Conservation (phyloP, 768 basidiomycete species). For the Psilocybe tampanensis region DNA sequence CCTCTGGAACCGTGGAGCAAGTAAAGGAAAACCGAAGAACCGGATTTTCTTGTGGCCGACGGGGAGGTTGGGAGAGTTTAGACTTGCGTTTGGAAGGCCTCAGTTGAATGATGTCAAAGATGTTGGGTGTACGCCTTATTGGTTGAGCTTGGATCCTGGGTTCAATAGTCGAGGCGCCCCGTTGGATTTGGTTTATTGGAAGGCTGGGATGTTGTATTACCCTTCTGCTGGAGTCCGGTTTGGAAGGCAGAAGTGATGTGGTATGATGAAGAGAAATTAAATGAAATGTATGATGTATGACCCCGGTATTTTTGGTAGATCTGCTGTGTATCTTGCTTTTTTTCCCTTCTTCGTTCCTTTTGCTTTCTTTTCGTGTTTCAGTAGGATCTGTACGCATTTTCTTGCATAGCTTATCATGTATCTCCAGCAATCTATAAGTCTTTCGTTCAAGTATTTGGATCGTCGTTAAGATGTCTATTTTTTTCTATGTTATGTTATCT, state of each 20-base stretch:
- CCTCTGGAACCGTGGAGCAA: not conserved
- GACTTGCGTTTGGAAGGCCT: slow-evolving; percentile 31
- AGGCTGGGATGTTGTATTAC: slow-evolving; percentile 32
- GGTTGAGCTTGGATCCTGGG: slow-evolving; percentile 31
- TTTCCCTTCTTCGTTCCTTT: not conserved
- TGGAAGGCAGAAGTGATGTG: slow-evolving; percentile 12
- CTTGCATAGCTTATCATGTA: no score
- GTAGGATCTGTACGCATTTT: no score
- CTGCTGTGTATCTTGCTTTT: not conserved
- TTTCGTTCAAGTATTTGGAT: no score
- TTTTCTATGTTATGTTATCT: no score
- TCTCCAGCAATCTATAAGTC: no score
- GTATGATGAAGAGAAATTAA: not conserved
- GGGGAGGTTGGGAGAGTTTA: slow-evolving; percentile 39
- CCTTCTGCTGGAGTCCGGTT: slow-evolving; percentile 36
- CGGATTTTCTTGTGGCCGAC: slow-evolving; percentile 39
- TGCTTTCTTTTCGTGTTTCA: no score
- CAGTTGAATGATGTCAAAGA: slow-evolving; percentile 26
- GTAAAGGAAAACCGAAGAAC: not conserved
- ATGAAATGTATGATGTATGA: no score
- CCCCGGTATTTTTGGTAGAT: not conserved
- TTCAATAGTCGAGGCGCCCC: slow-evolving; percentile 32
- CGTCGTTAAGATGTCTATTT: no score
- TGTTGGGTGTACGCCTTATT: slow-evolving; percentile 37
- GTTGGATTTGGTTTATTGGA: slow-evolving; percentile 38